phyloP scores from a whole-genome alignment of 2,329 filamentous ascomycete species.

The Botrytis aclada region DNA sequence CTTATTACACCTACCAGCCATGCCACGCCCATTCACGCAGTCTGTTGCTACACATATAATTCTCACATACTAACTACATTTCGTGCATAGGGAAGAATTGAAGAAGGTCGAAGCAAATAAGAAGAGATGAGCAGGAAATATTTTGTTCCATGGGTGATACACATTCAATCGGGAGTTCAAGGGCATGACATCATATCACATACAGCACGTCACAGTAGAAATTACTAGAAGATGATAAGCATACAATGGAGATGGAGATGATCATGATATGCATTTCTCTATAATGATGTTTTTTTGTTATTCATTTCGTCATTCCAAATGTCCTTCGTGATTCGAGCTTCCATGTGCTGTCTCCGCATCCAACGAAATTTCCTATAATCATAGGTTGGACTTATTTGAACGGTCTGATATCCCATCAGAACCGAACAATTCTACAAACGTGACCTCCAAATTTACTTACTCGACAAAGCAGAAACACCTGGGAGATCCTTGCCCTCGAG shows the following conservation, averaged over 20 bases:
- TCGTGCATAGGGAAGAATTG: conserved; percentile 68
- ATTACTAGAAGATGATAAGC: conserved; percentile 5
- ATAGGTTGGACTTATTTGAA: conserved; percentile 33
- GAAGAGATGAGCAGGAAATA: conserved; percentile 48
- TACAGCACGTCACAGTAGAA: conserved; percentile 2
- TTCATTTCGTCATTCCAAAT: conserved; percentile 22
- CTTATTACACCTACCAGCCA: neutral
- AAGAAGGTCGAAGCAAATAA: conserved; percentile 86
- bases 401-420: conserved; percentile 36
- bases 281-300: conserved; percentile 7
- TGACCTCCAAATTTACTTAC: conserved; percentile 52
- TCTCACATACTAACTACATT: neutral
- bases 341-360: conserved; percentile 19
- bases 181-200: conserved; percentile 14
- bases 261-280: conserved; percentile 9
- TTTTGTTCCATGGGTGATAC: neutral
- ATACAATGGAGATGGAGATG: conserved; percentile 10
- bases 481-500: conserved; percentile 98
- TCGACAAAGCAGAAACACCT: conserved; percentile 87
- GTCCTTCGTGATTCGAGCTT: conserved; percentile 34
- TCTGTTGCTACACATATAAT: neutral
- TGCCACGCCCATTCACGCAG: neutral
- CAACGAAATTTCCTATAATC: conserved; percentile 31
- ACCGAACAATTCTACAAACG: neutral
- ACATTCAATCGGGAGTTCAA: conserved; percentile 5